These are phyloP conservation scores for Fistulinella prunicolor DNA, from an alignment of 768 basidiomycete genomes.

Conservation along the genomic window DNA sequence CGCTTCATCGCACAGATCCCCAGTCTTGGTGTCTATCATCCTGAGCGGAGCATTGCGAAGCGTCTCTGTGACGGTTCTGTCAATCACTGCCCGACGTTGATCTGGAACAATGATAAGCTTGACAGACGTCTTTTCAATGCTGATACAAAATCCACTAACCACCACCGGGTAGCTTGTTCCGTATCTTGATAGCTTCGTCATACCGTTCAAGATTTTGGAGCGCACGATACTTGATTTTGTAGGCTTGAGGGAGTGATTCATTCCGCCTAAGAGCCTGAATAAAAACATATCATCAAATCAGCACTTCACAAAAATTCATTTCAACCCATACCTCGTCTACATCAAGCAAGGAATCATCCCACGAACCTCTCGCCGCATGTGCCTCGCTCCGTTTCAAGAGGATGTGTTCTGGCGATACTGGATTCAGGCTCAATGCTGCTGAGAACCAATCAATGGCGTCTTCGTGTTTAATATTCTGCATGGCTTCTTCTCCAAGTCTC, in stretches of 20 bases:
- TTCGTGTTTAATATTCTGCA: background rate
- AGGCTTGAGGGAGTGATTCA: background rate
- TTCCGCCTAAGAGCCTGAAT: background rate
- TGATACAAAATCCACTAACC: background rate
- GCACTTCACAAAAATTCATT: background rate
- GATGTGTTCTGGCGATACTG: background rate
- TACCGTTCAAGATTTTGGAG: conserved; percentile 1
- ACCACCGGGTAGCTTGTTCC: background rate
- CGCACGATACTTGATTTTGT: conserved; percentile 4
- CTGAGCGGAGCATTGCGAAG: conserved; percentile 4
- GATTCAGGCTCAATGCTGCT: background rate
- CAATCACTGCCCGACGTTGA: background rate
- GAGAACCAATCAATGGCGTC: conserved; percentile 2
- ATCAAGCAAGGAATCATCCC: conserved; percentile 9
- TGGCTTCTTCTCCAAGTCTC: conserved; percentile 2
- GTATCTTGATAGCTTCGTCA: background rate
- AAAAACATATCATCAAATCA: background rate
- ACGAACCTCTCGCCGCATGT: background rate
- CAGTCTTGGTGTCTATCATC: conserved; percentile 11
- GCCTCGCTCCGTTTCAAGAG: conserved; percentile 12
- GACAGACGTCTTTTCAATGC: background rate
- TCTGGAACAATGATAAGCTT: background rate
- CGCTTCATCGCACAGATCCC: background rate
- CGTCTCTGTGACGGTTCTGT: background rate
- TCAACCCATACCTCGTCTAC: conserved; percentile 1